Base-by-base conservation (phyloP, 345 rosid species). In the Cochlearia excelsa region DNA sequence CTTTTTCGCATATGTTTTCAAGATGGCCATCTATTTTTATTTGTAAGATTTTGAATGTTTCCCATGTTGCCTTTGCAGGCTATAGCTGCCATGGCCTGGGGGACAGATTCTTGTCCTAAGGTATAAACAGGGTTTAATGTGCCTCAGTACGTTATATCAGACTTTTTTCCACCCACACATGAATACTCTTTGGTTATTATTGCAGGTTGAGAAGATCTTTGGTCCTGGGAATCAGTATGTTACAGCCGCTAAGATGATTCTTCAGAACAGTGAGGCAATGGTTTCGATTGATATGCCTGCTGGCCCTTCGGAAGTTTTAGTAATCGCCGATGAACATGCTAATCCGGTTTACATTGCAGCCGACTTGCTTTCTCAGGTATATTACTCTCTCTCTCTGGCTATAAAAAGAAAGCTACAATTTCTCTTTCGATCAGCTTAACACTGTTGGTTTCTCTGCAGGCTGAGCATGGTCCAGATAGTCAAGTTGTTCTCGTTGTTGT, bases 241-340 rank as follows among this genome's bases (percentile, higher is more conserved):
- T 46, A 92, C 97, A 2, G 97, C 98, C 48, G 97, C 97, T 31
- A 92, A 92, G 79, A 92, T 92, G 98, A 85, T 86, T 64, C 84
- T 88, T 46, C 87, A 93, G 99, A 93, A 89, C 74, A 93, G 95
- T 47, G 99, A 89, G 77, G 99, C 97, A 69, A 87, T 93, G 99
- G 72, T 93, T 67, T 89, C 97, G 1, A 93, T 93, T 72, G 99
- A 93, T 84, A 89, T 93, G 99, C 99, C 97, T 46, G 99, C 97
- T 58, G 99, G 97, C 42, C 99, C 97, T 82, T 93, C 95, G 4
- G 97, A 93, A 75, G 99, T 89, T 54, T 55, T 89, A 54, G 97
- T 93, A 46, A 85, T 89, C 74, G 99, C 97, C 41, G 97, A 93
- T 61, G 77, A 73, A 65, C 63, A 75, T 80, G 89, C 97, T 28